These are phyloP conservation scores for Malassezia nana DNA, from an alignment of 1,284 basidiomycete species.

Conservation along the genomic window DNA sequence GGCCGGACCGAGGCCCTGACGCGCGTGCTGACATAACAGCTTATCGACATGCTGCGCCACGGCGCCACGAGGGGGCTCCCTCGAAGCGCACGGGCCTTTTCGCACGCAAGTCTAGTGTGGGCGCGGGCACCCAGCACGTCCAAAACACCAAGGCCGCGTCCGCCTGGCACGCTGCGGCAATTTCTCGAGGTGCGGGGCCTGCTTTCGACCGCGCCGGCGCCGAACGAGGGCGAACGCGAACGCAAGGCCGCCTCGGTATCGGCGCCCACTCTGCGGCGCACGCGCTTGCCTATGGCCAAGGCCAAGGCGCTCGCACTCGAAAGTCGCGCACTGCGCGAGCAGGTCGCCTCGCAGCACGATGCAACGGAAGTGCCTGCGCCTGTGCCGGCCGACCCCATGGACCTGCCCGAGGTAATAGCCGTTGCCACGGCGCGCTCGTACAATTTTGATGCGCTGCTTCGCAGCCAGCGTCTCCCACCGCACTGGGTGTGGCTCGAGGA, in stretches of 20 bases:
- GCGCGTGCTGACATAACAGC: neutral
- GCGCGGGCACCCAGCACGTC: neutral
- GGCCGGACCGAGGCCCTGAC: too few species aligned
- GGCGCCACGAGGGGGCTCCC: neutral
- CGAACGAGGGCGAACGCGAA: neutral
- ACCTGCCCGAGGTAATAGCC: constrained; percentile 28
- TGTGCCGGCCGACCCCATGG: neutral
- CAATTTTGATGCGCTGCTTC: constrained; percentile 29
- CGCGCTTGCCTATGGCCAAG: constrained; percentile 9
- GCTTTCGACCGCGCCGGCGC: neutral
- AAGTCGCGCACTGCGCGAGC: constrained; percentile 15
- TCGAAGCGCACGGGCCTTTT: neutral
- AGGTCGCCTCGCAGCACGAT: neutral
- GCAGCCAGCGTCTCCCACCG: constrained; percentile 25
- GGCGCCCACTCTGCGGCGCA: constrained; percentile 1
- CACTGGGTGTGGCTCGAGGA: constrained; percentile 38
- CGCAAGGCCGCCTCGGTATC: neutral
- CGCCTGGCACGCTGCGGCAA: neutral
- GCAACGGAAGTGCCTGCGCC: neutral
- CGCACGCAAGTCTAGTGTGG: neutral
- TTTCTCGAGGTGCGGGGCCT: neutral
- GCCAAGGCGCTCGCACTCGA: constrained; percentile 13
- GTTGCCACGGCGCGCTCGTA: constrained; percentile 41
- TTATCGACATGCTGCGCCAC: neutral
- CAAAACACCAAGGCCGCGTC: neutral